Evolutionary conservation across 2,329 filamentous ascomycete species (phyloP).

Genomic region (Penicillium sp.): DNA sequence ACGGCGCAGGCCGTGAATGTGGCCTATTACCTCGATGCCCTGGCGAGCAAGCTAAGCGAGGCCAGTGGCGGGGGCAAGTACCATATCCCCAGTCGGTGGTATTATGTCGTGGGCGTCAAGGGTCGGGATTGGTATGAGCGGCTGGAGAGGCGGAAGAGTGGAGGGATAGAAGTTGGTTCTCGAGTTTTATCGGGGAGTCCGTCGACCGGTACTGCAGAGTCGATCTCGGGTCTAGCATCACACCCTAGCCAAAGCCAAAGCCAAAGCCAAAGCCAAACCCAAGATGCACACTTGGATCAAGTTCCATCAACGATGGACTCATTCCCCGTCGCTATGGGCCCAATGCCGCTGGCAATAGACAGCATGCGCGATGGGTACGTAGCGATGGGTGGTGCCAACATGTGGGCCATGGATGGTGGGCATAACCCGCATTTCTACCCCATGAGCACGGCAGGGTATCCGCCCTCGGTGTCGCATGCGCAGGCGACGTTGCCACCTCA

Average conservation of each 20-base stretch:
- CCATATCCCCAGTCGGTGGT: slow-evolving; percentile 35
- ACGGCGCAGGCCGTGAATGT: slow-evolving; percentile 31
- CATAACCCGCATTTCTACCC: slow-evolving; percentile 11
- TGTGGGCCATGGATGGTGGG: slow-evolving; percentile 26
- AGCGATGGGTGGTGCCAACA: slow-evolving; percentile 16
- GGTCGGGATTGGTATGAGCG: slow-evolving; percentile 35
- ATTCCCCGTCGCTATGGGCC: slow-evolving; percentile 18
- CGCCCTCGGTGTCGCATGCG: slow-evolving; percentile 18
- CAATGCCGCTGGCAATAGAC: slow-evolving; percentile 19
- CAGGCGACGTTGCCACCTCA: slow-evolving; percentile 20
- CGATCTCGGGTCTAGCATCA: neutral
- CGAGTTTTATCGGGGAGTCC: slow-evolving; percentile 12
- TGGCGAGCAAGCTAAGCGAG: slow-evolving; percentile 32
- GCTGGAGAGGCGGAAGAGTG: slow-evolving; percentile 26
- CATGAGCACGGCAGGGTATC: slow-evolving; percentile 17
- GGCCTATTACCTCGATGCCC: slow-evolving; percentile 31
- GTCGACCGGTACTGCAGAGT: slow-evolving; percentile 15
- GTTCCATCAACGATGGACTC: slow-evolving; percentile 12
- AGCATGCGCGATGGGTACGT: slow-evolving; percentile 23
- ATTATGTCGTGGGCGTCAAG: slow-evolving; percentile 32
- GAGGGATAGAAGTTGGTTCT: slow-evolving; percentile 2
- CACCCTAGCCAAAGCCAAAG: neutral
- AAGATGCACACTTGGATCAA: neutral
- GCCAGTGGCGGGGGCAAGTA: slow-evolving; percentile 35
- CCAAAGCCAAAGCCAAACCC: neutral